phyloP scores from a whole-genome alignment of 805 yeast species.

The Metschnikowia henanensis region DNA sequence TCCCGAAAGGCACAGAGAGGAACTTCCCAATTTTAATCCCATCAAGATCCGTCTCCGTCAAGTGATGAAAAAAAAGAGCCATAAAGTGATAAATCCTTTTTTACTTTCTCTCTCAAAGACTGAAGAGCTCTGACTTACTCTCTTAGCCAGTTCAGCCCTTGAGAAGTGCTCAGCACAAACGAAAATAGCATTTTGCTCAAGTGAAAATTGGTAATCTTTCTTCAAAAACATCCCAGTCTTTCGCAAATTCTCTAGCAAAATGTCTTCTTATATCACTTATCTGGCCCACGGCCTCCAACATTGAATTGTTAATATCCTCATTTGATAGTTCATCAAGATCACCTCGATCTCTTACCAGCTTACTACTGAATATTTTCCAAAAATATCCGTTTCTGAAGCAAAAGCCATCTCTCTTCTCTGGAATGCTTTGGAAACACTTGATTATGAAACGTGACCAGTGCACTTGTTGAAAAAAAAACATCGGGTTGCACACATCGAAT shows the following conservation, averaged over 20 bases:
- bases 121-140: not conserved
- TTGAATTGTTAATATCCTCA: not conserved
- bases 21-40: not conserved
- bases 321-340: not conserved
- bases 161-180: not conserved
- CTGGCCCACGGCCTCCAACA: not conserved
- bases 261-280: not conserved
- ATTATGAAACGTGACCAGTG: not conserved
- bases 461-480: not conserved
- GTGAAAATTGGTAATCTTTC: not conserved
- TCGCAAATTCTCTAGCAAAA: not conserved
- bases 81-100: not conserved
- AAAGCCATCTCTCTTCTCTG: not conserved
- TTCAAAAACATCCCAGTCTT: not conserved
- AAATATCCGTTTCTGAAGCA: not conserved
- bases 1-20: not conserved
- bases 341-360: not conserved
- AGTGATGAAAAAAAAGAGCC: not conserved
- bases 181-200: not conserved
- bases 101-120: not conserved
- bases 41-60: not conserved
- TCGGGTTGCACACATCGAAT: not conserved
- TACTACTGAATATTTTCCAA: not conserved
- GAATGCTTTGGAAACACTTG: not conserved
- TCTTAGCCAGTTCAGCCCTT: not conserved